Percentiles rank a stretch among this genome's conserved stretches.
These are phyloP conservation scores for Calonectria naviculata DNA, from an alignment of 2,329 filamentous ascomycete genomes.

Conservation along the genomic window DNA sequence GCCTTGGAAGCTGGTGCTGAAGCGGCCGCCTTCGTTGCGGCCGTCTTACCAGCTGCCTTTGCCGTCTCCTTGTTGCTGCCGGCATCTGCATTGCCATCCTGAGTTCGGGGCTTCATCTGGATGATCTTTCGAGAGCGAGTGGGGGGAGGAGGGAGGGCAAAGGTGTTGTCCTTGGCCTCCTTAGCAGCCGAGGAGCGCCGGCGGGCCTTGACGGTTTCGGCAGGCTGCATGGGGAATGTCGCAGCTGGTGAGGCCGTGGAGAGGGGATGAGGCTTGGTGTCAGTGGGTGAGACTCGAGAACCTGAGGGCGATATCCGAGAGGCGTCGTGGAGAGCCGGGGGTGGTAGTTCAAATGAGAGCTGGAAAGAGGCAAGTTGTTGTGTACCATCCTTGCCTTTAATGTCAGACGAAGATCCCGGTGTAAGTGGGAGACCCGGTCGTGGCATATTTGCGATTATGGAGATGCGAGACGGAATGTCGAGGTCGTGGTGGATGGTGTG, in stretches of 20 bases:
- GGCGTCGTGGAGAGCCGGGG: conserved; percentile 73
- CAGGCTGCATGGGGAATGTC: conserved; percentile 59
- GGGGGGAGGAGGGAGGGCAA: conserved; percentile 90
- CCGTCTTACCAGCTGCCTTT: conserved; percentile 35
- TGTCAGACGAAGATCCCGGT: conserved; percentile 83
- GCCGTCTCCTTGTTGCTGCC: conserved; percentile 37
- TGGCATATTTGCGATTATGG: conserved; percentile 42
- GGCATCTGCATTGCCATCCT: conserved; percentile 49
- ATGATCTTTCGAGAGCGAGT: conserved; percentile 96
- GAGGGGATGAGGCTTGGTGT: conserved; percentile 46
- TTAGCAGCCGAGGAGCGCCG: conserved; percentile 60
- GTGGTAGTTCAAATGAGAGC: conserved; percentile 79
- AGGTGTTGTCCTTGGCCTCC: conserved; percentile 68
- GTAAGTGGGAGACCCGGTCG: conserved; percentile 69
- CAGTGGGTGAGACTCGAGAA: conserved; percentile 39
- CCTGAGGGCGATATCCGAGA: conserved; percentile 57
- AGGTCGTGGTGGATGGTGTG: neutral
- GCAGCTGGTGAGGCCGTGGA: conserved; percentile 37
- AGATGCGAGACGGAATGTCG: neutral
- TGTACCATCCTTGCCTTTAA: conserved; percentile 77
- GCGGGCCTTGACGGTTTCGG: conserved; percentile 64
- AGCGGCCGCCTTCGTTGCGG: conserved; percentile 26
- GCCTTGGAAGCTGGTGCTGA: conserved; percentile 32
- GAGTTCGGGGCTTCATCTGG: conserved; percentile 84
- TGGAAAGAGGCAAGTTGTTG: conserved; percentile 71